Base-by-base conservation (phyloP, 805 yeast species). In the Candida coquimbonensis region DNA sequence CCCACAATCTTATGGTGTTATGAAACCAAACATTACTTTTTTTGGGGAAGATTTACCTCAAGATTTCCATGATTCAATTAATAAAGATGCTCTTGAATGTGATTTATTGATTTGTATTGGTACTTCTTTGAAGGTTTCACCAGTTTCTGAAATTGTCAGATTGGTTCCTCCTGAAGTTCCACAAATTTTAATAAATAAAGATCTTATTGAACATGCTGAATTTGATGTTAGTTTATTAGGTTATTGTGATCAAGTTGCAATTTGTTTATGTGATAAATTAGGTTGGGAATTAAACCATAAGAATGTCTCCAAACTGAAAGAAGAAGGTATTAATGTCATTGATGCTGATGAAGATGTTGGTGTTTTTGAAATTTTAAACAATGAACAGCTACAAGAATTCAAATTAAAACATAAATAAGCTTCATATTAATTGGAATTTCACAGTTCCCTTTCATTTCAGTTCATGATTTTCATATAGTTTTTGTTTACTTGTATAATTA, bases 11-110 rank as follows among this genome's bases (percentile, higher is more conserved):
- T 78, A 65, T 59, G 96, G 96, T 14, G 91, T 88, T 3, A 73
- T 87, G 75, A 89, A 90, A 61, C 97, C 97, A 0, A 95, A 89
- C 60, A 89, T 89, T 49, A 88, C 96, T 0, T 89, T 89, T 59
- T 89, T 89, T 54, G 96, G 96, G 14, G 96, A 89, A 62, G 78
- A 81, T 14, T 68, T 89, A 47, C 96, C 96, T 1, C 69, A 70
- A 13, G 64, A 72, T 40, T 89, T 83, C 58, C 90, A 87, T 54
- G 73, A 74, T 39, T 61, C 69, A 29, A 74, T 81, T 27, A 67
- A 69, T 37, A 72, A 73, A 38, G 96, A 90, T 59, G 69, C 81
- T 7, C 55, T 64, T 17, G 69, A 75, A 37, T 87, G 96, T 64
- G 97, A 90, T 63, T 68, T 89, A 45, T 67, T 90, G 39, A 72